Base-by-base conservation (phyloP, 1,139 yeast genomes). In the Yamadazyma atlantica region DNA sequence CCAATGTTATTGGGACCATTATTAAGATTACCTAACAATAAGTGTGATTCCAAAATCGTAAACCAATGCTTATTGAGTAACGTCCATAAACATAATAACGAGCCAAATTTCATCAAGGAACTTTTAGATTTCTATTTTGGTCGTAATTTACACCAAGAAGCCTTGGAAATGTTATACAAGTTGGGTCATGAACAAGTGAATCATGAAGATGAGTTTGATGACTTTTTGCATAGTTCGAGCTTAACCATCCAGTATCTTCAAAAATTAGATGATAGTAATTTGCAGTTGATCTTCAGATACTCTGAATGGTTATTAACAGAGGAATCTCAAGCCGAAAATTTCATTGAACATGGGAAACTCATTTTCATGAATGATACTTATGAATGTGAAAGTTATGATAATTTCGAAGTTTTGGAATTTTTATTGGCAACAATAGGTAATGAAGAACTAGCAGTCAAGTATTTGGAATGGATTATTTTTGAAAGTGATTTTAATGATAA, bases 1-100 rank as follows among this genome's bases (percentile, higher is more conserved):
- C 87, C 89, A 0, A 75, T 83, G 49, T 69, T 92, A 54, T 73
- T 92, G 13, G 96, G 95, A 0, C 94, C 97, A 0, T 73, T 92
- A 24, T 70, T 92, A 6, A 68, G 97, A 37, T 71, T 89, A 2
- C 75, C 76, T 0, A 76, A 78, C 29, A 92, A 90, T 54, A 69
- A 70, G 44, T 88, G 97, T 63, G 83, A 84, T 51, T 73, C 84
- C 2, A 64, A 64, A 1, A 71, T 78, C 3, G 96, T 88, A 2
- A 76, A 78, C 38, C 59, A 64, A 4, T 70, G 78, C 38, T 70
- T 90, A 25, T 50, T 69, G 26, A 51, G 54, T 12, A 56, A 60
- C 43, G 35, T 58, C n/a, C 61, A 58, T 37, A 44, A 50, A 5
- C 65, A 61, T 35, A 42, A 43, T 13, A 64, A 66, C n/a, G 62